A percentile compares a stretch with the other conserved stretches of the same genome.
Conservation (phyloP, 257 asterid species). For the Solanum phureja region DNA sequence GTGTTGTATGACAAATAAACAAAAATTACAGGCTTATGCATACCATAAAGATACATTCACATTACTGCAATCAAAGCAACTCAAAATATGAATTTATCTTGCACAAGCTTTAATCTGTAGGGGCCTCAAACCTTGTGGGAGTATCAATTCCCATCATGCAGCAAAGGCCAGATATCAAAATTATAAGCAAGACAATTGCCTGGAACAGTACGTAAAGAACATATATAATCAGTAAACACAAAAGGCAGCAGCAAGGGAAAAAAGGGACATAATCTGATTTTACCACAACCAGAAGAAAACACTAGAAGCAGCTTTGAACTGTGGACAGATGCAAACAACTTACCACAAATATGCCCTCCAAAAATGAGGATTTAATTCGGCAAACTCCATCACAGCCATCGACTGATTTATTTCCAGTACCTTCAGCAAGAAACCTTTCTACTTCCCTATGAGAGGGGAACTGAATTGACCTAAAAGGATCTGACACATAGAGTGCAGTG, state of each 20-base stretch:
- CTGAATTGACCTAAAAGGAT: slow-evolving; percentile 48
- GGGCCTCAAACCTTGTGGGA: slow-evolving; percentile 89
- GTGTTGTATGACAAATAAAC: slow-evolving; percentile 1
- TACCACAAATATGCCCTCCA: slow-evolving; percentile 92
- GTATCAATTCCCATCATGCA: slow-evolving; percentile 99
- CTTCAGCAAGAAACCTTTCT: slow-evolving; percentile 89
- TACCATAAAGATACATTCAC: not conserved
- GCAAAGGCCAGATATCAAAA: slow-evolving; percentile 92
- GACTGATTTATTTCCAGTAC: slow-evolving; percentile 36
- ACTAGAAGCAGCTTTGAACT: not conserved
- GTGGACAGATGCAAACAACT: slow-evolving; percentile 9
- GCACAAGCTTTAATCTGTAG: slow-evolving; percentile 35
- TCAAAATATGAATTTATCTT: not conserved
- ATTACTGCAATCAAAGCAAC: not conserved
- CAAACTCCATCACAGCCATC: slow-evolving; percentile 85
- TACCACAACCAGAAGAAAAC: not conserved
- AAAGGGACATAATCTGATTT: not conserved
- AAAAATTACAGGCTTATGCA: slow-evolving; percentile 8
- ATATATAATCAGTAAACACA: not conserved
- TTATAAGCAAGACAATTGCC: slow-evolving; percentile 83
- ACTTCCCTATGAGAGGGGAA: slow-evolving; percentile 33
- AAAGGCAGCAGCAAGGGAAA: not conserved
- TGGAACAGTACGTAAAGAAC: slow-evolving; percentile 21
- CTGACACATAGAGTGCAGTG: slow-evolving; percentile 64
- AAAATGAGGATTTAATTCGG: slow-evolving; percentile 77